Percentiles rank a stretch among this genome's conserved stretches.
Conservation (phyloP, 345 rosid species). For the Atalantia buxifolia region DNA sequence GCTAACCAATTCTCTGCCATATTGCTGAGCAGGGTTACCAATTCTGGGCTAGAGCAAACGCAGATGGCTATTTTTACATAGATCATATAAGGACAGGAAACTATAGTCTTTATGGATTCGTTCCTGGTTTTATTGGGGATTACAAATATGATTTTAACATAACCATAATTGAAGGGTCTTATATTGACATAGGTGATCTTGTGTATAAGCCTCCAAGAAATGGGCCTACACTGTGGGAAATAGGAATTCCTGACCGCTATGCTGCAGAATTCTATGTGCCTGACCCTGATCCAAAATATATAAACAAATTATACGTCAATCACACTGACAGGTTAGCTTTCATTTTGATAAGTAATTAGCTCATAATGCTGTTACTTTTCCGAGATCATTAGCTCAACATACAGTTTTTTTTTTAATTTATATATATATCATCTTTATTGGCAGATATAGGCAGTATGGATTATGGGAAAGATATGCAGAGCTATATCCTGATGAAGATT, state of each 20-base stretch:
- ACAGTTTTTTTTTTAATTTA: background rate
- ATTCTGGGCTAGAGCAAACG: slow-evolving; percentile 72
- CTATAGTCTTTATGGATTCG: slow-evolving; percentile 71
- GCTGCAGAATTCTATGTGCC: slow-evolving; percentile 87
- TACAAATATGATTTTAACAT: slow-evolving; percentile 43
- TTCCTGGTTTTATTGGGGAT: slow-evolving; percentile 84
- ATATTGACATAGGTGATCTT: slow-evolving; percentile 49
- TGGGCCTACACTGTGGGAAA: slow-evolving; percentile 92
- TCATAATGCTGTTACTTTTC: background rate
- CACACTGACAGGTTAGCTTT: slow-evolving; percentile 50
- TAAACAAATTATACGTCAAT: slow-evolving; percentile 60
- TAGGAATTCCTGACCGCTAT: slow-evolving; percentile 81
- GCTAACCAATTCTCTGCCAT: background rate
- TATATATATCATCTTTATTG: background rate
- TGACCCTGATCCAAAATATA: slow-evolving; percentile 56
- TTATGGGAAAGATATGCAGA: slow-evolving; percentile 90
- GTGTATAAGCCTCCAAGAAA: slow-evolving; percentile 78
- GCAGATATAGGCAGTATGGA: slow-evolving; percentile 86
- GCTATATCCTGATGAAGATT: slow-evolving; percentile 63
- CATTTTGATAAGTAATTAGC: background rate
- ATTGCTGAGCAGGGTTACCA: slow-evolving; percentile 66
- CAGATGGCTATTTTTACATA: slow-evolving; percentile 57
- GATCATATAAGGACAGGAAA: slow-evolving; percentile 41
- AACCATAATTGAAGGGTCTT: slow-evolving; percentile 43
- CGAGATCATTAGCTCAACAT: background rate